A percentile compares a stretch with the other conserved stretches of the same genome.
These are phyloP conservation scores for Yamadazyma laniorum DNA, from an alignment of 805 yeast genomes.

Conservation along the genomic window DNA sequence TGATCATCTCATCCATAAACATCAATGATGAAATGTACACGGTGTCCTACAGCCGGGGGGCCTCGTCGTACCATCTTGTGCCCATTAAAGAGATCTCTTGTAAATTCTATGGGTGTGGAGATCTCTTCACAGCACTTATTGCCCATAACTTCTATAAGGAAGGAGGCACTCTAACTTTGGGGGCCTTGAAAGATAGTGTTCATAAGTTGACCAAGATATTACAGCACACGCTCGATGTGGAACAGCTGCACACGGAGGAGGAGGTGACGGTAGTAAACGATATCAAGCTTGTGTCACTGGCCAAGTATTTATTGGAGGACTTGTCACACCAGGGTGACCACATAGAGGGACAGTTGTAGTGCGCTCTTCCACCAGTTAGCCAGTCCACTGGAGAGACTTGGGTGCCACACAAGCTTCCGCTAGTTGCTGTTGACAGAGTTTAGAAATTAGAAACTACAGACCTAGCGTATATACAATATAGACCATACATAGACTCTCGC, in stretches of 20 bases:
- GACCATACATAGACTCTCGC: no score
- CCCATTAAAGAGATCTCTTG: constrained; percentile 54
- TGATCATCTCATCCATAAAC: constrained; percentile 60
- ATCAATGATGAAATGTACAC: constrained; percentile 36
- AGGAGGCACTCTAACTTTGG: constrained; percentile 20
- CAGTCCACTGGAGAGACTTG: no score
- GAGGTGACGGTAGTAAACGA: constrained; percentile 27
- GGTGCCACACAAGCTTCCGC: no score
- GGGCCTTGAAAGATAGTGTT: constrained; percentile 25
- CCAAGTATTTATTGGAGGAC: constrained; percentile 23
- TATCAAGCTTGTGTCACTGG: constrained; percentile 36
- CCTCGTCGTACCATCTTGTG: constrained; percentile 26
- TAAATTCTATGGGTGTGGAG: constrained; percentile 73
- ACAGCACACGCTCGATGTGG: constrained; percentile 24
- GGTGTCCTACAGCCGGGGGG: constrained; percentile 32
- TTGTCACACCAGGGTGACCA: no score
- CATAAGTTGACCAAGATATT: constrained; percentile 29
- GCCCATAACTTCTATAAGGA: constrained; percentile 46
- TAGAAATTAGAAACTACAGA: no score
- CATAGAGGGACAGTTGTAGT: no score
- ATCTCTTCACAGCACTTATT: constrained; percentile 62
- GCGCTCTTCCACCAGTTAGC: no score
- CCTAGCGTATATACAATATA: no score
- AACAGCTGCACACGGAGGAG: constrained; percentile 13
- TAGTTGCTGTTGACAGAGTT: no score